Conservation (phyloP, 2,329 filamentous ascomycete genomes). For the Ophiostoma perfectum region DNA sequence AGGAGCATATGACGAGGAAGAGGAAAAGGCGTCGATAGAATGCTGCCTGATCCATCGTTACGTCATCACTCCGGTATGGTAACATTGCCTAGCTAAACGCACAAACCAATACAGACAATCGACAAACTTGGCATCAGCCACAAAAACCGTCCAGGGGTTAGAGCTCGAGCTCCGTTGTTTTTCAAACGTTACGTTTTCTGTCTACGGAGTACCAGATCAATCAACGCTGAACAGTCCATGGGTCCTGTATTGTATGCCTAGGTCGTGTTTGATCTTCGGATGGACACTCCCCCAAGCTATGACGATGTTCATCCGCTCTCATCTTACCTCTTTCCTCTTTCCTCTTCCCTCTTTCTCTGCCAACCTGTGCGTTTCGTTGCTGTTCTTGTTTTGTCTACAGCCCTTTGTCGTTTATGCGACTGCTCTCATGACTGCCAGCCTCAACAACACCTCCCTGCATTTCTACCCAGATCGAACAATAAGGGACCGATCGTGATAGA, state of each 20-base stretch:
- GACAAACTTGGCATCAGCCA: slow-evolving; percentile 2
- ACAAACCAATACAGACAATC: too few species aligned
- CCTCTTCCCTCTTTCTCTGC: not conserved
- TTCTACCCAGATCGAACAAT: too few species aligned
- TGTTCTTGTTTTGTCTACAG: too few species aligned
- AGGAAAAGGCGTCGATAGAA: not conserved
- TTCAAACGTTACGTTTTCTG: not conserved
- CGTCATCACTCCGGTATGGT: not conserved
- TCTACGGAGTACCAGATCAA: not conserved
- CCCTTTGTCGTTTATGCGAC: too few species aligned
- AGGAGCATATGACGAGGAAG: not conserved
- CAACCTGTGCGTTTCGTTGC: too few species aligned
- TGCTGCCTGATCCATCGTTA: not conserved
- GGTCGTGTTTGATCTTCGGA: not conserved
- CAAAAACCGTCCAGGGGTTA: not conserved
- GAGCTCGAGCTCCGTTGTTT: not conserved
- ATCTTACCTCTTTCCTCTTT: not conserved
- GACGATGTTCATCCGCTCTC: not conserved
- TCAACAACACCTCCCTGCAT: too few species aligned
- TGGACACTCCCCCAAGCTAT: not conserved
- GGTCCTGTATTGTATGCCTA: not conserved
- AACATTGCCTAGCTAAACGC: not conserved
- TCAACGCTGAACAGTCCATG: not conserved
- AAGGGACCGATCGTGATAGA: too few species aligned
- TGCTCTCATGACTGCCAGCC: too few species aligned